Evolutionary conservation across 2,329 filamentous ascomycete species (phyloP).

Genomic region (Ustulina deusta): DNA sequence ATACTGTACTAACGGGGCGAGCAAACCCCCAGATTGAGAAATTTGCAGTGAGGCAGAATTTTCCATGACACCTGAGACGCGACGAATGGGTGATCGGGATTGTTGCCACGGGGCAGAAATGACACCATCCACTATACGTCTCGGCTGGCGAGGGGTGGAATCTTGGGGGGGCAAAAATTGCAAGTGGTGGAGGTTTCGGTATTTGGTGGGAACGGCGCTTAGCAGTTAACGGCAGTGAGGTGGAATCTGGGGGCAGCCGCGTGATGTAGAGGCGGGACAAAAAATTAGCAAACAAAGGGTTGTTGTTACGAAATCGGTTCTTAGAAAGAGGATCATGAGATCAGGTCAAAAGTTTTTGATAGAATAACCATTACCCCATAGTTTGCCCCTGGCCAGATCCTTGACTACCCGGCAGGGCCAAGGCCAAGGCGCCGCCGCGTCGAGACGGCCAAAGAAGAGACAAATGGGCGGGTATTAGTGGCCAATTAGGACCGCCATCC

Average conservation of each 20-base stretch:
- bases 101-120: constrained; percentile 32
- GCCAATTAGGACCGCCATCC: constrained; percentile 5
- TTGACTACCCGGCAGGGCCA: constrained; percentile 10
- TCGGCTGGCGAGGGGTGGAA: constrained; percentile 25
- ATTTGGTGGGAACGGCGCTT: constrained; percentile 41
- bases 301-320: constrained; percentile 49
- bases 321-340: constrained; percentile 44
- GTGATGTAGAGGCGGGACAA: constrained; percentile 46
- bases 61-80: constrained; percentile 38
- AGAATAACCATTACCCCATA: constrained; percentile 52
- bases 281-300: constrained; percentile 48
- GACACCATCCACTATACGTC: constrained; percentile 38
- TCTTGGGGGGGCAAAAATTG: constrained; percentile 14
- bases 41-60: constrained; percentile 38
- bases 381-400: constrained; percentile 42
- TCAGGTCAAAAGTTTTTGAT: constrained; percentile 44
- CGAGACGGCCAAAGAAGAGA: too few relatives aligned
- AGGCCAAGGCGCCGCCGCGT: constrained; percentile 29
- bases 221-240: constrained; percentile 49
- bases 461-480: constrained; percentile 19
- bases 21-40: constrained; percentile 37
- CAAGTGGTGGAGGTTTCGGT: constrained; percentile 11
- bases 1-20: constrained; percentile 16
- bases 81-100: constrained; percentile 28
- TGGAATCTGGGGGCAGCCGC: constrained; percentile 51